Evolutionary conservation across 768 basidiomycete genomes (phyloP), one percentile per base, ranked within the genome.

Genomic region (Leccinellum luteum): DNA sequence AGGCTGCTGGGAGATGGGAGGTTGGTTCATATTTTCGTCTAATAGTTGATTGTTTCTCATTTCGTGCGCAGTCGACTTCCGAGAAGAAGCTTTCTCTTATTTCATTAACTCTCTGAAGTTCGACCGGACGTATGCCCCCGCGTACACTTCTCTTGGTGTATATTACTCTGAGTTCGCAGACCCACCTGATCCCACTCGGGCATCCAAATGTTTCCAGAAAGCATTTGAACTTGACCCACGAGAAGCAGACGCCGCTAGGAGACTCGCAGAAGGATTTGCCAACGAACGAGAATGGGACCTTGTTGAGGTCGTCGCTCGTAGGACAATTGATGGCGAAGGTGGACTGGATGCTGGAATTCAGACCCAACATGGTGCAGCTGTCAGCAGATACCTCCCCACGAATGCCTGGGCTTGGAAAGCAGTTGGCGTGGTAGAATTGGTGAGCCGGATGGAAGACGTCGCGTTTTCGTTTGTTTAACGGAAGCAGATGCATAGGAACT

Each of bases 381-480:
- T 75, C 5, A 68, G 72, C 3, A 76, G 82, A 63, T 86, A 86
- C 68, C 76, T 85, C 44, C 88, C 91, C 0, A 85, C 84, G 35
- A 94, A 96, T 64, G 82, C 88, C 8, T 99, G 97, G 97, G 97
- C 97, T 3, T 99, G 96, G 95, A 98, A 97, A 73, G 95, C 94
- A 21, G 74, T 93, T 34, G 97, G 94, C 1, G 84, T 92, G 1
- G 94, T 94, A 2, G 94, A 95, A 70, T 75, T 95, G 74, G 96
- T 94, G 66, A 72, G 88, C 75, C 45, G 21, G 21, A 15, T 49
- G 32, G 49, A 53, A 64, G 60, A 28, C 19, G 15, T 7, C 17
- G 27, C 43, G 13, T 21, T 45, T 54, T 45, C n/a, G 13, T 27
- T 7, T 59, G 52, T 47, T 43, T 13, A 55, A 25, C 32, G 47